These are phyloP conservation scores for Fusarium buharicum DNA, from an alignment of 2,329 filamentous ascomycete genomes.

Conservation along the genomic window DNA sequence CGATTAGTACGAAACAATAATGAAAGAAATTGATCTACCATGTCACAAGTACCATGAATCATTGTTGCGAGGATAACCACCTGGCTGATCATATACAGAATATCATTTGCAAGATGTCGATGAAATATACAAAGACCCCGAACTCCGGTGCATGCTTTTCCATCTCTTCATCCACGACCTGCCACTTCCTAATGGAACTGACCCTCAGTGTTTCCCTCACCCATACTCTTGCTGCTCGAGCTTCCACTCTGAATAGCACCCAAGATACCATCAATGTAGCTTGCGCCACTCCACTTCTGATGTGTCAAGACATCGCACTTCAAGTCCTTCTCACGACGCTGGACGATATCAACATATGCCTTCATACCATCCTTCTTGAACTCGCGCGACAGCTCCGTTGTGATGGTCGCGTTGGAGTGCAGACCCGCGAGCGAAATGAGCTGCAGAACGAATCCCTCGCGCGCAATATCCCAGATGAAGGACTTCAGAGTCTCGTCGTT, in stretches of 20 bases:
- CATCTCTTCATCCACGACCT: conserved; percentile 16
- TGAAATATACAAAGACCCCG: conserved; percentile 27
- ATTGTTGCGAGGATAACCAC: conserved; percentile 9
- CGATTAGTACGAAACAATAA: conserved; percentile 37
- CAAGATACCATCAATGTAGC: conserved; percentile 87
- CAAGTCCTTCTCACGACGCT: conserved; percentile 88
- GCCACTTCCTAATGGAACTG: conserved; percentile 61
- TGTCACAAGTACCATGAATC: background rate
- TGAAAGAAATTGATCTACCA: conserved; percentile 4
- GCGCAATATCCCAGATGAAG: conserved; percentile 96
- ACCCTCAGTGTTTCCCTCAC: conserved; percentile 89
- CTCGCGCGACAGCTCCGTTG: conserved; percentile 77
- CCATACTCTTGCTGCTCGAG: conserved; percentile 91
- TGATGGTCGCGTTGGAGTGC: conserved; percentile 72
- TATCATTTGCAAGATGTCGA: conserved; percentile 33
- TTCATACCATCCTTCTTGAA: conserved; percentile 96
- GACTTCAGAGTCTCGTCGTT: conserved; percentile 81
- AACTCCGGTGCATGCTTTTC: conserved; percentile 46
- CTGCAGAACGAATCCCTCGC: conserved; percentile 81
- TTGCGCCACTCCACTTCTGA: conserved; percentile 81
- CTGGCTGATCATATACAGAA: conserved; percentile 15
- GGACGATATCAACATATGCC: conserved; percentile 94
- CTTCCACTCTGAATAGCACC: conserved; percentile 92
- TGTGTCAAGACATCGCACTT: conserved; percentile 94
- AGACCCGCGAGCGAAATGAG: conserved; percentile 73